Base-by-base conservation (phyloP, 2,329 filamentous ascomycete species). In the Exophiala mesophila region DNA sequence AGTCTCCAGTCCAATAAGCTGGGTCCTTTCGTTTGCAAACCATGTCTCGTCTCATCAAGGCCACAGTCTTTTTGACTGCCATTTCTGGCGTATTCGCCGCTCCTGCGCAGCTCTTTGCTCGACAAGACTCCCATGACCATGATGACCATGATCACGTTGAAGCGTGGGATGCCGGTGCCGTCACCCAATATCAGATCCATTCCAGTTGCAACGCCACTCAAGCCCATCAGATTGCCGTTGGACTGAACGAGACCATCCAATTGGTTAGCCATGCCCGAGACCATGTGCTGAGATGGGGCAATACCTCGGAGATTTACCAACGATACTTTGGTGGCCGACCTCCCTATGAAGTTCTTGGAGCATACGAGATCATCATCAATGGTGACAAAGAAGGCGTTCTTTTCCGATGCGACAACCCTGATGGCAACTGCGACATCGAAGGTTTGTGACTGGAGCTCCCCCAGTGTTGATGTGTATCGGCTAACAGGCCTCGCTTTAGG, bases 321-420 rank as follows among this genome's bases (percentile, higher is more conserved):
- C 83, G 80, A 64, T 85, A 84, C 64, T 85, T 85, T 57, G 79
- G 82, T 33, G 70, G 76, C 39, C 68, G 68, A 1, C 67, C 77
- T 3, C 77, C 78, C 2, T 72, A 73, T 16, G 70, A 73, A 48
- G 72, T 76, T 3, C 68, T 80, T 30, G 82, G 82, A 3, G 80
- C 77, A 68, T 82, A 72, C 52, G 75, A 81, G 39, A 72, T 76
- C 44, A 66, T 85, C 21, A 66, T 76, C 53, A 69, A 70, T 31
- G 78, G 71, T 1, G 73, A 83, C 60, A 77, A 76, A 55, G 64
- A 65, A 0, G 70, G 66, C 18, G 68, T 81, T 33, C 57, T 78
- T 13, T 84, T 85, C 68, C 76, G 81, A 15, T 85, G 82, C 53
- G 82, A 86, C 47, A 77, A 85, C 51, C 72, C 77, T 0, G 82